Evolutionary conservation across 164 flowering plant species (phyloP).

Genomic region (Amborella trichopoda): DNA sequence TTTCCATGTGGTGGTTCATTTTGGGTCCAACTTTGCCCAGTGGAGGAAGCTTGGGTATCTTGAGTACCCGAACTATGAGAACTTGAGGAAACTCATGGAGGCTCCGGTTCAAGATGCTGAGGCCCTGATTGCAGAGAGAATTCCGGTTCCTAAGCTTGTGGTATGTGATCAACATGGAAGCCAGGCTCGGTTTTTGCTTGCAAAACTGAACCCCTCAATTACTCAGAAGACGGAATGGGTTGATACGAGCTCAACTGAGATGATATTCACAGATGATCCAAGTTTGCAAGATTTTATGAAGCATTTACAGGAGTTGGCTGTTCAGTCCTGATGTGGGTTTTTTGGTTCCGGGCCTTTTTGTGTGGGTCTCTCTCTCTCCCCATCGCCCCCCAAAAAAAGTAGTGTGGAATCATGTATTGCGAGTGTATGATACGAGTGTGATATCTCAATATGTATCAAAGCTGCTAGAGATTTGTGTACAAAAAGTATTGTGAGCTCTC

Average conservation of each 20-base stretch:
- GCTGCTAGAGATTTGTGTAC: no score
- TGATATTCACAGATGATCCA: conserved; percentile 81
- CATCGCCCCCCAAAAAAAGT: no score
- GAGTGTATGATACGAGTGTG: no score
- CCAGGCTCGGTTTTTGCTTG: conserved; percentile 89
- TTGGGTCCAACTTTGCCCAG: conserved; percentile 80
- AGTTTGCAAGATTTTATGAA: conserved; percentile 78
- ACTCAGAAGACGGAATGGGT: conserved; percentile 41
- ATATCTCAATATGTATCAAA: no score
- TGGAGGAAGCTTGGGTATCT: conserved; percentile 80
- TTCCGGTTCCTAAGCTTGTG: conserved; percentile 71
- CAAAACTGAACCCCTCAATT: conserved; percentile 84
- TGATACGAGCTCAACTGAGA: conserved; percentile 39
- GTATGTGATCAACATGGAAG: conserved; percentile 86
- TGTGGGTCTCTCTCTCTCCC: no score
- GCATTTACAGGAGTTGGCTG: conserved; percentile 78
- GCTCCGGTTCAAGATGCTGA: conserved; percentile 76
- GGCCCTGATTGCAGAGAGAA: conserved; percentile 51
- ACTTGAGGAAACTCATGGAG: conserved; percentile 65
- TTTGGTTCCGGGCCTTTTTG: no score
- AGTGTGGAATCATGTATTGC: no score
- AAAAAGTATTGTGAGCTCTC: no score
- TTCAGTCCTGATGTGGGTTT: conserved; percentile 56
- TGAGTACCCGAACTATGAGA: conserved; percentile 64
- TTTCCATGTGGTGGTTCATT: conserved; percentile 71